These are phyloP conservation scores for Auxenochlorella pyrenoidosa DNA, from an alignment of 139 green algal species.

Conservation along the genomic window DNA sequence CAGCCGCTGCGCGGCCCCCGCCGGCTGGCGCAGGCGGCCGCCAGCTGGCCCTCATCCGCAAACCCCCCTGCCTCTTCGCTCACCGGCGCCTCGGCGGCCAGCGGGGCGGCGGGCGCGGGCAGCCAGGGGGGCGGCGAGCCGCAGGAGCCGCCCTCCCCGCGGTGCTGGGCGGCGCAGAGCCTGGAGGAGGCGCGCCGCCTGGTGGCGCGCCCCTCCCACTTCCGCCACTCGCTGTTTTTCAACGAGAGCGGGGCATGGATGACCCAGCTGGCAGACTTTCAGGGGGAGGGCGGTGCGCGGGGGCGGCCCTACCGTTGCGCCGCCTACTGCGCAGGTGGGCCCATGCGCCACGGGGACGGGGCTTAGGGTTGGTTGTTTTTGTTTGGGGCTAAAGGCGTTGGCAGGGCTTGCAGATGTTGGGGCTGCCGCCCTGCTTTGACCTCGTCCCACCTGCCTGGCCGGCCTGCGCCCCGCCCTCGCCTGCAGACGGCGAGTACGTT, in stretches of 20 bases:
- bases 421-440: no score
- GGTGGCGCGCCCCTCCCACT: background rate
- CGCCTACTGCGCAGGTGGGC: slow-evolving; percentile 27
- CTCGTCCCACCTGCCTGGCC: background rate
- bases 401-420: no score
- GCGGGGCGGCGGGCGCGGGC: background rate
- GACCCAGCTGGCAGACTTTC: slow-evolving; percentile 2
- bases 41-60: no score
- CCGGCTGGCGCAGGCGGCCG: background rate
- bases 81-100: background rate
- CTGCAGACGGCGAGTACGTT: background rate
- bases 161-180: background rate
- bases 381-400: no score
- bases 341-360: background rate
- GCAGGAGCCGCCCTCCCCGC: no score
- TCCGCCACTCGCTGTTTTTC: background rate
- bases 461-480: background rate
- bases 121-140: background rate
- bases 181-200: background rate
- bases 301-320: slow-evolving; percentile 9
- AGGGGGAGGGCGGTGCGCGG: background rate
- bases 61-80: no score
- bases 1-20: background rate
- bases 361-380: no score
- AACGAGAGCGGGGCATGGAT: background rate